Conservation (phyloP, 2,329 filamentous ascomycete genomes). For the Parascedosporium putredinis region DNA sequence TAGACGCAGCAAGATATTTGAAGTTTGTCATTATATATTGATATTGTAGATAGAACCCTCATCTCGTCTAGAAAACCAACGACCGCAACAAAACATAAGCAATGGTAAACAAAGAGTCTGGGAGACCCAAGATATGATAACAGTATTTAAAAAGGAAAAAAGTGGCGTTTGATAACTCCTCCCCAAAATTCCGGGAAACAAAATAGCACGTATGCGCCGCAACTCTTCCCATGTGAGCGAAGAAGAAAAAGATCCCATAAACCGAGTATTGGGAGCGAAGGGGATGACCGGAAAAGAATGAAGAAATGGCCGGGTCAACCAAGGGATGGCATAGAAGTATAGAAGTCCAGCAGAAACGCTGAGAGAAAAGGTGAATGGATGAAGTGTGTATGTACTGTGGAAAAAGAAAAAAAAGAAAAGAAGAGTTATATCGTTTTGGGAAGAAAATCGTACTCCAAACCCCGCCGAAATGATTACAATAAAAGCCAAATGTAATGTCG, state of each 20-base stretch:
- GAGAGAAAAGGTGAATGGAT: neutral
- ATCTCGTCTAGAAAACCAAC: neutral
- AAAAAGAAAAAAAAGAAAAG: neutral
- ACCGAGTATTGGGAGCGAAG: no score
- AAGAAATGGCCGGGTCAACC: no score
- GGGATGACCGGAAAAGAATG: no score
- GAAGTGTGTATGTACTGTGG: neutral
- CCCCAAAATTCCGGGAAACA: no score
- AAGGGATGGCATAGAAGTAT: no score
- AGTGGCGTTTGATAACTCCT: no score
- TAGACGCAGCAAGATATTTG: neutral
- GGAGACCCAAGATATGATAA: neutral
- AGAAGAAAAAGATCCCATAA: no score
- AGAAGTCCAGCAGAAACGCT: no score
- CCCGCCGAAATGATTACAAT: neutral
- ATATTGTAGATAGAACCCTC: neutral
- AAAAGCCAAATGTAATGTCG: neutral
- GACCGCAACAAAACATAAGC: neutral
- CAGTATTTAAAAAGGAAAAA: neutral
- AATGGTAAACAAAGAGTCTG: neutral
- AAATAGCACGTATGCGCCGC: no score
- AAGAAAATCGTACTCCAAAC: neutral
- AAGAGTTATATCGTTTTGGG: no score
- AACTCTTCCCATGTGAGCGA: no score
- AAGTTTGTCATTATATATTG: neutral